phyloP scores from a whole-genome alignment of 768 basidiomycete genomes.

The Pisolithus microcarpus region DNA sequence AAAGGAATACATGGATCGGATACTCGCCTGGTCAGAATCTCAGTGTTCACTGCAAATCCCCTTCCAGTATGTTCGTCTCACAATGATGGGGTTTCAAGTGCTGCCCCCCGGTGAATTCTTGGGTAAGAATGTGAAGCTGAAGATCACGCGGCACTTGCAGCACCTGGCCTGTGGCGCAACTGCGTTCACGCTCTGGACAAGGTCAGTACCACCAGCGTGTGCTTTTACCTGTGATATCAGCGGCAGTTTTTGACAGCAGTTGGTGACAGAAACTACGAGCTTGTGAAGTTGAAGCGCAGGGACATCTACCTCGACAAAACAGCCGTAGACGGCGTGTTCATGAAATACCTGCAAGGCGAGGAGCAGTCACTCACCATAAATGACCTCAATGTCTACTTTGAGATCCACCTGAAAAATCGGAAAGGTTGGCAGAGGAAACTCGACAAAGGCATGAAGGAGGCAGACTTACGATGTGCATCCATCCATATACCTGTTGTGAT shows the following conservation, averaged over 20 bases:
- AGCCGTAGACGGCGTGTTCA: neutral
- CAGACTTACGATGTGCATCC: constrained; percentile 7
- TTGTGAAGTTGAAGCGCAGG: constrained; percentile 15
- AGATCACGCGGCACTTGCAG: neutral
- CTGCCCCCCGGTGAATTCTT: too few species aligned
- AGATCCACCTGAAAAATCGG: constrained; percentile 13
- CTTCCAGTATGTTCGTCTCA: too few species aligned
- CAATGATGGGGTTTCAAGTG: too few species aligned
- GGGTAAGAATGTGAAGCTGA: neutral
- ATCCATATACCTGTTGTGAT: neutral
- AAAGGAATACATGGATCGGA: too few species aligned
- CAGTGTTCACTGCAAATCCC: too few species aligned
- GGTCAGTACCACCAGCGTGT: neutral
- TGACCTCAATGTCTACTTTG: constrained; percentile 12
- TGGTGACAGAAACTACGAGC: constrained; percentile 25
- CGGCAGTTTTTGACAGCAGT: too few species aligned
- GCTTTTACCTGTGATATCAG: neutral
- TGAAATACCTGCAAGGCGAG: constrained; percentile 1
- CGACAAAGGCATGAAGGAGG: constrained; percentile 19
- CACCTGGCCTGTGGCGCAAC: neutral
- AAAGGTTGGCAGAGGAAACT: constrained; percentile 22
- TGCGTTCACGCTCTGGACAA: neutral
- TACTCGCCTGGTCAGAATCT: too few species aligned
- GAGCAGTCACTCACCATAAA: neutral
- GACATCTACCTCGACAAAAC: constrained; percentile 12